A percentile compares a stretch with the other conserved stretches of the same genome.
Conservation (phyloP, 306 rosid species). For the Pueraria montana region DNA sequence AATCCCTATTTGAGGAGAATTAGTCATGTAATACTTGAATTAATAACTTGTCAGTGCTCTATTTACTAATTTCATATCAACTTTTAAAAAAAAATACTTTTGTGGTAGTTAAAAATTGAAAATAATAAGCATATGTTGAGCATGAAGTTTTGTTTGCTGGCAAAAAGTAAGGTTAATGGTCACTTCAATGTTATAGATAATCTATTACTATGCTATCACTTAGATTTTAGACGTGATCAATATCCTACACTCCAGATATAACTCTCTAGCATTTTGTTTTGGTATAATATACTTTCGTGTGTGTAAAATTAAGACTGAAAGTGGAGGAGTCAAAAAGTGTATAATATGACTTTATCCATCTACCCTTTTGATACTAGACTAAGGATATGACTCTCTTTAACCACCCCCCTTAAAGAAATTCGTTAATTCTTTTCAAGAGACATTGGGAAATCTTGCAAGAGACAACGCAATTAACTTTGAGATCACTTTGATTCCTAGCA, state of each 20-base stretch:
- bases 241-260: slow-evolving; percentile 4
- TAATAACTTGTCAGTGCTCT: no score
- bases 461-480: slow-evolving; percentile 56
- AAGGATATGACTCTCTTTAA: slow-evolving; percentile 52
- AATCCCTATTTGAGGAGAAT: no score
- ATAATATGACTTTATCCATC: slow-evolving; percentile 42
- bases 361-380: slow-evolving; percentile 47
- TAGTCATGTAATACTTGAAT: no score
- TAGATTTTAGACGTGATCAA: slow-evolving; percentile 5
- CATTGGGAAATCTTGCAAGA: slow-evolving; percentile 38
- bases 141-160: slow-evolving; percentile 1
- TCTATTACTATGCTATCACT: background rate
- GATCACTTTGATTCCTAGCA: slow-evolving; percentile 51
- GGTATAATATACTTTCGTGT: slow-evolving; percentile 8
- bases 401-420: slow-evolving; percentile 72
- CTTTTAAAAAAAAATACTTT: background rate
- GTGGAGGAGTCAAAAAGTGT: slow-evolving; percentile 50
- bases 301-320: slow-evolving; percentile 38
- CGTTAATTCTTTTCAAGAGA: slow-evolving; percentile 62
- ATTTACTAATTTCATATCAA: background rate
- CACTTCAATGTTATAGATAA: background rate
- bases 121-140: slow-evolving; percentile 3
- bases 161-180: slow-evolving; percentile 15
- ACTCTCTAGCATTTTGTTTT: background rate
- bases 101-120: background rate